Evolutionary conservation across 495 filamentous ascomycete genomes (phyloP).

Genomic region (Penicillium steckii): DNA sequence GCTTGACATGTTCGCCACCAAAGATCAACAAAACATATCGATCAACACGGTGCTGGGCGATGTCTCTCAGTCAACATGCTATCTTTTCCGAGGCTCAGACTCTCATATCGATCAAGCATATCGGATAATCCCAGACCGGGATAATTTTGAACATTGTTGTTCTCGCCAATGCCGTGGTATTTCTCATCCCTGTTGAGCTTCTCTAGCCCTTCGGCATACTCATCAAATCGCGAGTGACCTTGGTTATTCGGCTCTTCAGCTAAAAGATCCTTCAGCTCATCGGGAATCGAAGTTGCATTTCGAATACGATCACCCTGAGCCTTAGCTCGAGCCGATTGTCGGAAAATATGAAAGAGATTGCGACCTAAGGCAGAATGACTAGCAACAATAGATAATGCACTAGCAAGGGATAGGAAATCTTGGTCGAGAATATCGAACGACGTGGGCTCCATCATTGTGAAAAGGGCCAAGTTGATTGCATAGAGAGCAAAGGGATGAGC

Average conservation of each 20-base stretch:
- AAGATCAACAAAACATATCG: not conserved
- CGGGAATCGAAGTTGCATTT: slow-evolving; percentile 19
- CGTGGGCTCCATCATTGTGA: slow-evolving; percentile 34
- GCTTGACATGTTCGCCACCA: not conserved
- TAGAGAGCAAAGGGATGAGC: slow-evolving; percentile 46
- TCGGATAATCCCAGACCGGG: slow-evolving; percentile 32
- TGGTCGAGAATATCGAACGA: slow-evolving; percentile 38
- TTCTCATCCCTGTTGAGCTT: slow-evolving; percentile 35
- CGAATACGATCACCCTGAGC: slow-evolving; percentile 32
- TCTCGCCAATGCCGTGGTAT: slow-evolving; percentile 30
- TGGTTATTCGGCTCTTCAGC: slow-evolving; percentile 27
- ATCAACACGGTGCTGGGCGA: not conserved
- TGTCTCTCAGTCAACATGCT: slow-evolving; percentile 26
- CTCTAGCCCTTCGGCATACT: slow-evolving; percentile 38
- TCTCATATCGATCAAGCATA: slow-evolving; percentile 47
- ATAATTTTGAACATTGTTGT: slow-evolving; percentile 22
- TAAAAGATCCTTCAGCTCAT: slow-evolving; percentile 40
- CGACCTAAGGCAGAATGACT: slow-evolving; percentile 38
- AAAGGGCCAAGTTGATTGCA: slow-evolving; percentile 45
- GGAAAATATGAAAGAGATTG: slow-evolving; percentile 44
- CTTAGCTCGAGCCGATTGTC: slow-evolving; percentile 34
- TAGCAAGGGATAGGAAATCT: slow-evolving; percentile 39
- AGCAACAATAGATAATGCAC: slow-evolving; percentile 38
- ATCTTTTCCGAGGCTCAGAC: slow-evolving; percentile 41
- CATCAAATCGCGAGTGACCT: slow-evolving; percentile 28